phyloP scores from a whole-genome alignment of 306 rosid species.

The Macrotyloma uniflorum region DNA sequence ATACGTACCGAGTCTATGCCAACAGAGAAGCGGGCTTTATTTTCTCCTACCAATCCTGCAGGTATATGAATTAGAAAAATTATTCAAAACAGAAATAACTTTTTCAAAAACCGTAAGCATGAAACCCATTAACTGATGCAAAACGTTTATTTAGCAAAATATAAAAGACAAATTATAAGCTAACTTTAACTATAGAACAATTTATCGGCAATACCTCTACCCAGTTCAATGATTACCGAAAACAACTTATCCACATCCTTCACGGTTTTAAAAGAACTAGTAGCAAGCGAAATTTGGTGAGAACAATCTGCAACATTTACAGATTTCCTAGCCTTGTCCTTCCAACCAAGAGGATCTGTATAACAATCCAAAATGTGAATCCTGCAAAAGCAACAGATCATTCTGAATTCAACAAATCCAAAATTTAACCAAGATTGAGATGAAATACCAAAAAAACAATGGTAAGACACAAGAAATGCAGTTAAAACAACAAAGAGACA shows the following conservation, averaged over 20 bases:
- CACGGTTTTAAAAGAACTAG: constrained; percentile 57
- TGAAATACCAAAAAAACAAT: not conserved
- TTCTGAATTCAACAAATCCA: not conserved
- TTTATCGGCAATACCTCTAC: constrained; percentile 62
- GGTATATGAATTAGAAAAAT: constrained; percentile 29
- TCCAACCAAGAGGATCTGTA: constrained; percentile 98
- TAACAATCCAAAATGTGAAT: constrained; percentile 90
- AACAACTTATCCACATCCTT: constrained; percentile 66
- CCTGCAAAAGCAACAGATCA: constrained; percentile 54
- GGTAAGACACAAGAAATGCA: not conserved
- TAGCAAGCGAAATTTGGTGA: constrained; percentile 43
- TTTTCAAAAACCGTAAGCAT: not conserved
- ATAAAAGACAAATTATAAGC: not conserved
- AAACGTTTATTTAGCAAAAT: not conserved
- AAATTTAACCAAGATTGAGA: not conserved
- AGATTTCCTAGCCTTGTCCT: constrained; percentile 52
- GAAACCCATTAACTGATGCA: not conserved
- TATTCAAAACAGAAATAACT: not conserved
- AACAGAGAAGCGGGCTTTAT: constrained; percentile 58
- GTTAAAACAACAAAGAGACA: not conserved
- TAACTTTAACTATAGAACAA: not conserved
- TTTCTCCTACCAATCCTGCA: constrained; percentile 74
- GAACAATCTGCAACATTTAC: constrained; percentile 38
- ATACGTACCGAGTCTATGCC: constrained; percentile 81
- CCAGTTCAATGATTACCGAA: constrained; percentile 58